These are phyloP conservation scores for Lachancea sp. DNA, from an alignment of 805 yeast species.

Conservation along the genomic window DNA sequence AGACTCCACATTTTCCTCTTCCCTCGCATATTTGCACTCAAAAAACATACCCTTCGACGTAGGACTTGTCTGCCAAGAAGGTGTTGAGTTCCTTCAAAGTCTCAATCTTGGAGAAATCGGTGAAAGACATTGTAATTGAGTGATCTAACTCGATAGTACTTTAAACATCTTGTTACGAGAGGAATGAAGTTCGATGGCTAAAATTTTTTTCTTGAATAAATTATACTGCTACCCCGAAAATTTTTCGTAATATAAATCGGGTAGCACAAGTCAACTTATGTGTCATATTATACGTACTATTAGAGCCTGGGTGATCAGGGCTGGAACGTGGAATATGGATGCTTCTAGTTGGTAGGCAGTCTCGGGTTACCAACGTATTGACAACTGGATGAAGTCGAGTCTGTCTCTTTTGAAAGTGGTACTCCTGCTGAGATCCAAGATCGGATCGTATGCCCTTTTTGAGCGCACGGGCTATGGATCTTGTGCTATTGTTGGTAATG, in stretches of 20 bases:
- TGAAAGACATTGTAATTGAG: slow-evolving; percentile 53
- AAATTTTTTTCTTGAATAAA: slow-evolving; percentile 7
- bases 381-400: too few species aligned
- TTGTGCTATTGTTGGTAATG: too few species aligned
- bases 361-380: too few species aligned
- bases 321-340: background rate
- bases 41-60: slow-evolving; percentile 88
- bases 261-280: background rate
- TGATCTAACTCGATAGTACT: slow-evolving; percentile 8
- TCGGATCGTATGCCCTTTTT: too few species aligned
- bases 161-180: slow-evolving; percentile 7
- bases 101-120: slow-evolving; percentile 76
- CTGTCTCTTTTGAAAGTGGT: too few species aligned
- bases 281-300: background rate
- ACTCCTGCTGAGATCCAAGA: too few species aligned
- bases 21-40: background rate
- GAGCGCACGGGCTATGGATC: too few species aligned
- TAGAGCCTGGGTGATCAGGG: background rate
- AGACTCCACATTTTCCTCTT: background rate
- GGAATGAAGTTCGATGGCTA: background rate
- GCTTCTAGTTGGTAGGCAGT: too few species aligned
- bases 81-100: slow-evolving; percentile 70
- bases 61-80: slow-evolving; percentile 86
- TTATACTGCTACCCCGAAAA: slow-evolving; percentile 2
- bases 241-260: slow-evolving; percentile 6